phyloP scores from a whole-genome alignment of 2,329 filamentous ascomycete genomes.

The Penicillium hesseltinei region DNA sequence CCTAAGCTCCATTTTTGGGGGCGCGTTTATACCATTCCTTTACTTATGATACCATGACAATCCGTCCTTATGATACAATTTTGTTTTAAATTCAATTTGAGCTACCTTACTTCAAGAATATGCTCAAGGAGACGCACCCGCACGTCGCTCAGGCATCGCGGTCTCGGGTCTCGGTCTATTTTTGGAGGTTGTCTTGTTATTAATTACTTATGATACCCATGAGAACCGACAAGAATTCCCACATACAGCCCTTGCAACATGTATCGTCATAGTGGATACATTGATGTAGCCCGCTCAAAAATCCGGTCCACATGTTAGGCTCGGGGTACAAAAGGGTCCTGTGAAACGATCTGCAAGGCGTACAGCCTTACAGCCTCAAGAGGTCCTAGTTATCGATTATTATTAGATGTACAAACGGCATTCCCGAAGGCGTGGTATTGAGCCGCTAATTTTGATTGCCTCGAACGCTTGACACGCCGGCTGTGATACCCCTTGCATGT shows the following conservation, averaged over 20 bases:
- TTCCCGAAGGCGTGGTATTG: neutral
- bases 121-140: neutral
- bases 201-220: too few relatives aligned
- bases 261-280: neutral
- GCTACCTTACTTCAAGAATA: neutral
- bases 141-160: too few relatives aligned
- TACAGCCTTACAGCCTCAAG: neutral
- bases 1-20: neutral
- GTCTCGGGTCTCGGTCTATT: neutral
- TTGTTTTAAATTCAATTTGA: neutral
- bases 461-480: neutral
- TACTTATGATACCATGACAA: neutral
- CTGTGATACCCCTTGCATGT: neutral
- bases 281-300: neutral
- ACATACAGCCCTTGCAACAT: neutral
- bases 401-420: neutral
- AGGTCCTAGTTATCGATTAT: neutral
- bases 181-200: neutral
- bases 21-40: neutral
- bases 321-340: neutral
- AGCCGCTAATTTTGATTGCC: neutral
- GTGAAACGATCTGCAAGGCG: neutral
- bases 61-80: neutral
- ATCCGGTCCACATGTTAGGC: neutral
- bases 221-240: neutral